A percentile compares a stretch with the other conserved stretches of the same genome.
Evolutionary conservation across 108 stramenopile genomes (phyloP).

Genomic region (Conticribra guillardii): DNA sequence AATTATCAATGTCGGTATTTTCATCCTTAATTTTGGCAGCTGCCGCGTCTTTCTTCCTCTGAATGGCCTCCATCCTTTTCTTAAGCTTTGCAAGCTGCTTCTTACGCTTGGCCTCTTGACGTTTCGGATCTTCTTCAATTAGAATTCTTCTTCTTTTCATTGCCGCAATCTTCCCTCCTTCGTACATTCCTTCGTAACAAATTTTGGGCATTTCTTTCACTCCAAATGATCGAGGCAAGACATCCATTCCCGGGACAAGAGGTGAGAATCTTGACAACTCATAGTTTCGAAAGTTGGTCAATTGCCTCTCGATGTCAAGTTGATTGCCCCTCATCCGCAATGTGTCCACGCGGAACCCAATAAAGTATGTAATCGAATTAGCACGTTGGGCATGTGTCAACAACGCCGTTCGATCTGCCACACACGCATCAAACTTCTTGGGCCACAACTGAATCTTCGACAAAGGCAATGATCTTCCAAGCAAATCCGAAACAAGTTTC

Average conservation of each 20-base stretch:
- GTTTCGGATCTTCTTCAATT: conserved; percentile 78
- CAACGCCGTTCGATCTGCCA: conserved; percentile 75
- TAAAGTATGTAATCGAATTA: conserved; percentile 84
- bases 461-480: conserved; percentile 80
- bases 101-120: conserved; percentile 65
- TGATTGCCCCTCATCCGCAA: conserved; percentile 85
- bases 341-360: conserved; percentile 81
- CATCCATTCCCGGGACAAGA: conserved; percentile 80
- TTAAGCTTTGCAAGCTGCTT: conserved; percentile 69
- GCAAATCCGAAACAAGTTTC: conserved; percentile 81
- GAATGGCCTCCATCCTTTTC: conserved; percentile 80
- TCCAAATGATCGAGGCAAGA: conserved; percentile 70
- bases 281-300: conserved; percentile 85
- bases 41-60: conserved; percentile 65
- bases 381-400: conserved; percentile 78
- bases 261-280: conserved; percentile 81
- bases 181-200: conserved; percentile 81
- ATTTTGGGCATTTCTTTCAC: conserved; percentile 80
- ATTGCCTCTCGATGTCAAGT: conserved; percentile 80
- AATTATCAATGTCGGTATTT: conserved; percentile 22
- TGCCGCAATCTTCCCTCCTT: conserved; percentile 81
- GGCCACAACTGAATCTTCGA: conserved; percentile 90
- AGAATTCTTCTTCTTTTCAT: conserved; percentile 83
- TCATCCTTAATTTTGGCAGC: conserved; percentile 26
- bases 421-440: conserved; percentile 86